Evolutionary conservation across 2,329 filamentous ascomycete genomes (phyloP).

Genomic region (Xylaria arbuscula): DNA sequence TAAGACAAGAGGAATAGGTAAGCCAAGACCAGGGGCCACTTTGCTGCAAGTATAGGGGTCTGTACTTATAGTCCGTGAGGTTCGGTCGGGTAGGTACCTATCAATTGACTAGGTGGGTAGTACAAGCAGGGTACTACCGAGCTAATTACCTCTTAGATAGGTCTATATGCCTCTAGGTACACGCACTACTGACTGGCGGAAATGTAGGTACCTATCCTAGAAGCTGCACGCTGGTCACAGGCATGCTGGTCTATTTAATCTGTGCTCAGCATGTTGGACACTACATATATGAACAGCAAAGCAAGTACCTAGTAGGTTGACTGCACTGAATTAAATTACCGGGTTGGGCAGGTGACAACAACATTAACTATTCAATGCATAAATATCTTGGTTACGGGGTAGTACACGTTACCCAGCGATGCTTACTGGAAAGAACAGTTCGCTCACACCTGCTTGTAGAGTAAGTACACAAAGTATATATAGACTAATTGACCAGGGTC

Average conservation of each 20-base stretch:
- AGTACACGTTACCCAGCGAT: not conserved
- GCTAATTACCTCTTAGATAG: not conserved
- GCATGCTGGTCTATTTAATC: not conserved
- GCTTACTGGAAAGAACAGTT: conserved; percentile 9
- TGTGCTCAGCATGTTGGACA: not conserved
- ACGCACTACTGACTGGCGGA: not conserved
- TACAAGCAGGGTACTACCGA: conserved; percentile 4
- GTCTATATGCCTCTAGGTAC: not conserved
- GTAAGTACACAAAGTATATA: not conserved
- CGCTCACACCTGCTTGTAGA: not conserved
- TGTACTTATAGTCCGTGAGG: conserved; percentile 28
- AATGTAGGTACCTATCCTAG: too few species aligned
- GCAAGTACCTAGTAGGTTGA: too few species aligned
- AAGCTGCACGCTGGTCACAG: not conserved
- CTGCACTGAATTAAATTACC: too few species aligned
- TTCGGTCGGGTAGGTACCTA: not conserved
- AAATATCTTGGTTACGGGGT: not conserved
- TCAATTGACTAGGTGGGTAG: not conserved
- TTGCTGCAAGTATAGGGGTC: conserved; percentile 25
- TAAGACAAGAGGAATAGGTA: conserved; percentile 27
- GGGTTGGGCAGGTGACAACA: too few species aligned
- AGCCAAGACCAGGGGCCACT: conserved; percentile 23
- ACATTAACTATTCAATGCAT: not conserved
- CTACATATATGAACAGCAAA: not conserved
- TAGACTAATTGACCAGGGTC: conserved; percentile 27